Evolutionary conservation across 495 filamentous ascomycete genomes (phyloP).

Genomic region (Penicillium flavigenum): DNA sequence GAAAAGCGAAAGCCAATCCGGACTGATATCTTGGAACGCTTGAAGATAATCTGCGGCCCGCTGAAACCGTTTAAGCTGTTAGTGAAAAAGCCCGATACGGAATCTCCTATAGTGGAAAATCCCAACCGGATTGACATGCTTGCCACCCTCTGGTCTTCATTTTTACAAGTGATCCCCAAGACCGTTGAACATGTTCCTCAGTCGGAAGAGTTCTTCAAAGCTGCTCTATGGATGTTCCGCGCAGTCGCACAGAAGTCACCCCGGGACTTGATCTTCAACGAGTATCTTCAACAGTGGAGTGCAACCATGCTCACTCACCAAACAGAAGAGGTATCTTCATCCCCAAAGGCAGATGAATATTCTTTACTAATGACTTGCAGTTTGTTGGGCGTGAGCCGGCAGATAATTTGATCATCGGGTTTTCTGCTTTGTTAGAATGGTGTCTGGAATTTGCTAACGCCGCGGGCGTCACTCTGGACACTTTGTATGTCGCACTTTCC

Average conservation of each 20-base stretch:
- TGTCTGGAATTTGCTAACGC: slow-evolving; percentile 50
- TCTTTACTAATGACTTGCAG: slow-evolving; percentile 21
- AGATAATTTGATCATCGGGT: slow-evolving; percentile 50
- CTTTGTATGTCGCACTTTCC: slow-evolving; percentile 31
- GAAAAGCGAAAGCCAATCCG: slow-evolving; percentile 35
- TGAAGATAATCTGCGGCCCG: slow-evolving; percentile 33
- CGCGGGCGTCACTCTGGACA: slow-evolving; percentile 45
- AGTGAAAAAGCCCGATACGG: slow-evolving; percentile 12
- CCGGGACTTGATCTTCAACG: slow-evolving; percentile 48
- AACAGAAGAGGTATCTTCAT: slow-evolving; percentile 46
- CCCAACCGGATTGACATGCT: slow-evolving; percentile 42
- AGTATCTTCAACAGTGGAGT: slow-evolving; percentile 54
- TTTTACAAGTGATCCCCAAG: slow-evolving; percentile 50
- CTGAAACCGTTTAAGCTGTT: slow-evolving; percentile 31
- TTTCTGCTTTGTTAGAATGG: slow-evolving; percentile 46
- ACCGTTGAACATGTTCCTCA: slow-evolving; percentile 42
- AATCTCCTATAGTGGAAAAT: slow-evolving; percentile 21
- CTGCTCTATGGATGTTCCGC: slow-evolving; percentile 52
- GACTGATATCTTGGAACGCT: slow-evolving; percentile 38
- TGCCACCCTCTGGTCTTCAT: slow-evolving; percentile 51
- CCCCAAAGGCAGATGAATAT: no score
- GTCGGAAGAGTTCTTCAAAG: slow-evolving; percentile 58
- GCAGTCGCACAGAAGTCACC: slow-evolving; percentile 53
- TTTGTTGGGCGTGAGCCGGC: slow-evolving; percentile 52
- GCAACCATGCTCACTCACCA: slow-evolving; percentile 53